phyloP scores from a whole-genome alignment of 2,329 filamentous ascomycete species.

The Scytalidium sp. region DNA sequence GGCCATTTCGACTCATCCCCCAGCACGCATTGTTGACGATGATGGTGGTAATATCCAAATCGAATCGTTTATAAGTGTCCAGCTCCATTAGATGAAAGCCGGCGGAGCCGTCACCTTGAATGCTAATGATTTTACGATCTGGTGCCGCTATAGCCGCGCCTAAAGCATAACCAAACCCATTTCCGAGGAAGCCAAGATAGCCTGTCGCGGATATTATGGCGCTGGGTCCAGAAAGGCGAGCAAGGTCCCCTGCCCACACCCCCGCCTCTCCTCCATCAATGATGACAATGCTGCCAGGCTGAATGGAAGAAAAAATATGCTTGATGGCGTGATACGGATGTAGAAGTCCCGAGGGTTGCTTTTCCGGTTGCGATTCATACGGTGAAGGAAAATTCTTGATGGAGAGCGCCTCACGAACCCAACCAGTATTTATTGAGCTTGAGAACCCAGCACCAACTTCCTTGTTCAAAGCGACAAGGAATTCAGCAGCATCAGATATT shows the following conservation, averaged over 20 bases:
- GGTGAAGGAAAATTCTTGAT: not conserved
- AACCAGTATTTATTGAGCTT: not conserved
- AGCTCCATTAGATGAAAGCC: slow-evolving; percentile 44
- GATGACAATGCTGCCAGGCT: slow-evolving; percentile 33
- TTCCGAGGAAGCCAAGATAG: slow-evolving; percentile 43
- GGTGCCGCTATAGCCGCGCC: slow-evolving; percentile 40
- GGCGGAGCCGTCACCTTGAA: slow-evolving; percentile 42
- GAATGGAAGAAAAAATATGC: slow-evolving; percentile 32
- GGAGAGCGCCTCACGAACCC: not conserved
- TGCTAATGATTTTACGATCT: slow-evolving; percentile 34
- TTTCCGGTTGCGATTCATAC: not conserved
- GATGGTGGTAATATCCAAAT: slow-evolving; percentile 37
- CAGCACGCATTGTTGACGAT: slow-evolving; percentile 38
- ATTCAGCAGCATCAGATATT: slow-evolving; percentile 32
- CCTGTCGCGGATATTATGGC: slow-evolving; percentile 27
- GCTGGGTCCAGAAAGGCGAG: slow-evolving; percentile 23
- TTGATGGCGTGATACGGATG: slow-evolving; percentile 41
- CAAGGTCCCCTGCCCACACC: slow-evolving; percentile 31
- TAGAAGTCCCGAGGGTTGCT: slow-evolving; percentile 26
- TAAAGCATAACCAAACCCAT: slow-evolving; percentile 42
- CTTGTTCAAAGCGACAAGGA: slow-evolving; percentile 22
- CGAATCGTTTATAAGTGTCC: slow-evolving; percentile 39
- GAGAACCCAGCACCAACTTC: slow-evolving; percentile 17
- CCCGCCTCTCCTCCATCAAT: slow-evolving; percentile 38
- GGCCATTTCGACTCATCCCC: slow-evolving; percentile 42